These are phyloP conservation scores for Paramecium primaurelia DNA, from an alignment of 73 alveolate species.

Conservation along the genomic window DNA sequence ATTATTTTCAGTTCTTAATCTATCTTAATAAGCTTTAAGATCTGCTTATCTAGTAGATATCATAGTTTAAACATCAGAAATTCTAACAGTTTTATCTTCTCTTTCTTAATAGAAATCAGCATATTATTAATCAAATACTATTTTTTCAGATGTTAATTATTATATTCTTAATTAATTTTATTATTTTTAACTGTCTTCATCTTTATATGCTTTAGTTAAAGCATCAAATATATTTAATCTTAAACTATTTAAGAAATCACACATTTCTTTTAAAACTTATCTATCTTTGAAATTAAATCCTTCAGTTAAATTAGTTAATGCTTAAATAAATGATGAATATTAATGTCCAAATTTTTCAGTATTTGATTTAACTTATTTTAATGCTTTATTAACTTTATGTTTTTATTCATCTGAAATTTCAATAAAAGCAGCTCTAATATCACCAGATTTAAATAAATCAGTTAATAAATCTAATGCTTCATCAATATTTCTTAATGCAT, in stretches of 20 bases:
- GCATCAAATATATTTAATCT: conserved; percentile 37
- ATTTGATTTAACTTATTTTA: conserved; percentile 22
- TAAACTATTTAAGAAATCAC: conserved; percentile 27
- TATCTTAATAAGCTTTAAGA: conserved; percentile 19
- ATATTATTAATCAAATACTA: conserved; percentile 11
- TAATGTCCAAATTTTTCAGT: conserved; percentile 29
- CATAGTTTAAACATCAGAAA: conserved; percentile 14
- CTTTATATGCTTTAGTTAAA: conserved; percentile 30
- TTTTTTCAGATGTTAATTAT: conserved; percentile 10
- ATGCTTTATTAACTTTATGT: neutral
- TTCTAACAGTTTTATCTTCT: conserved; percentile 43
- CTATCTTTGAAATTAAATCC: conserved; percentile 45
- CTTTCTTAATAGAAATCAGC: conserved; percentile 43
- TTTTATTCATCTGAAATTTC: conserved; percentile 24
- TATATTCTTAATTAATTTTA: too few relatives aligned
- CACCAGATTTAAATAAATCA: conserved; percentile 6
- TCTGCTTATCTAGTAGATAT: neutral
- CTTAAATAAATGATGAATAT: conserved; percentile 34
- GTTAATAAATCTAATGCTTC: conserved; percentile 36
- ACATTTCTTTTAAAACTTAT: conserved; percentile 41
- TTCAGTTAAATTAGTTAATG: conserved; percentile 22
- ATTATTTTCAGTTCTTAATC: conserved; percentile 40
- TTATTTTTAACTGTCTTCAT: neutral
- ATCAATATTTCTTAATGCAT: conserved; percentile 40
- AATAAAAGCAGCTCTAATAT: conserved; percentile 35